These are phyloP conservation scores for Colletotrichum sp. DNA, from an alignment of 2,329 filamentous ascomycete genomes.

Conservation along the genomic window DNA sequence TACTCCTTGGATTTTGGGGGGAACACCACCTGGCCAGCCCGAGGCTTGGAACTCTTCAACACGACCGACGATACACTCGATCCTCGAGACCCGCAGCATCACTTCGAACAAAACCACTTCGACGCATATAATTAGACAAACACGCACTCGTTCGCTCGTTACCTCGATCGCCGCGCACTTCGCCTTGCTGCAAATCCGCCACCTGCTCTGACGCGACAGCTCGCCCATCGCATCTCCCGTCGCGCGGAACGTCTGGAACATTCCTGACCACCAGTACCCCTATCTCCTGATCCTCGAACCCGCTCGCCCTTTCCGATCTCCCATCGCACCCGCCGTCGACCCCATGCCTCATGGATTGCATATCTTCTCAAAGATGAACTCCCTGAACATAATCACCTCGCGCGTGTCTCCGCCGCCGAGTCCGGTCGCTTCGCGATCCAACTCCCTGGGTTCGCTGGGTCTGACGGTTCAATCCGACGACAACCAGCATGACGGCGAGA, in stretches of 20 bases:
- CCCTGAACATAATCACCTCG: conserved; percentile 90
- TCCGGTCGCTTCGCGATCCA: conserved; percentile 62
- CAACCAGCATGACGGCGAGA: conserved; percentile 36
- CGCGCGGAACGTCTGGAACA: conserved; percentile 21
- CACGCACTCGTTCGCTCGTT: conserved; percentile 2
- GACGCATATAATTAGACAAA: neutral
- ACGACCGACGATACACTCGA: neutral
- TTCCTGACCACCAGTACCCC: conserved; percentile 18
- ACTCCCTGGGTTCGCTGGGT: conserved; percentile 61
- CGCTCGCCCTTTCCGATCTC: neutral
- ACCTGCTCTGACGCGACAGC: conserved; percentile 6
- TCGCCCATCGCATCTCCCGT: neutral
- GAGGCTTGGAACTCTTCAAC: neutral
- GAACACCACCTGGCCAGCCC: neutral
- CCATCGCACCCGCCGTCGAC: neutral
- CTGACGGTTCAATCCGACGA: conserved; percentile 49
- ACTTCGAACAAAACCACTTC: neutral
- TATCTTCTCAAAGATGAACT: conserved; percentile 81
- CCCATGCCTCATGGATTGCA: conserved; percentile 57
- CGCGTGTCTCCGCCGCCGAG: conserved; percentile 72
- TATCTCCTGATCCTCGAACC: neutral
- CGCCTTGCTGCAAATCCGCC: neutral
- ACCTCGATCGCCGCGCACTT: neutral
- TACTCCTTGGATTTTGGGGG: conserved; percentile 7
- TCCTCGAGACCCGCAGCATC: neutral